These are phyloP conservation scores for Dipsacomyces acuminosporus DNA, from an alignment of 371 early-diverging fungal genomes.

Conservation along the genomic window DNA sequence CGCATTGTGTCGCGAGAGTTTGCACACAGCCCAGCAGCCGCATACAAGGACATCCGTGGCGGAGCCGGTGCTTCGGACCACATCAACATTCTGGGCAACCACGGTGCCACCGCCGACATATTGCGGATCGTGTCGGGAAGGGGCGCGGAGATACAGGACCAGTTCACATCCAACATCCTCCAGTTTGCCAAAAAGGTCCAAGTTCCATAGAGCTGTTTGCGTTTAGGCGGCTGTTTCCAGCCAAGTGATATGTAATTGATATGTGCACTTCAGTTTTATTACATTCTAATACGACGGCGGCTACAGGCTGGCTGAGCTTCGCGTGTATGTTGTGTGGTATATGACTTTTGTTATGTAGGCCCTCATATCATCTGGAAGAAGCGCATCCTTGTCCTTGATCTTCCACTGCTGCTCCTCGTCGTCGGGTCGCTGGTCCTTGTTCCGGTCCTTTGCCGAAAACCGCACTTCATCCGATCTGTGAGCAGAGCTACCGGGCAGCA, in stretches of 20 bases:
- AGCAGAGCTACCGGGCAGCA: not conserved
- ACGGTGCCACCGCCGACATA: slow-evolving; percentile 50
- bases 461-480: slow-evolving; percentile 9
- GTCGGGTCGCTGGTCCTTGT: slow-evolving; percentile 8
- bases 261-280: no score
- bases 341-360: slow-evolving; percentile 25
- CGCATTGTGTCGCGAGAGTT: slow-evolving; percentile 77
- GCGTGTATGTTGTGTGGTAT: slow-evolving; percentile 4
- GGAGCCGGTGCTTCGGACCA: slow-evolving; percentile 83
- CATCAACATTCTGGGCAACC: slow-evolving; percentile 83
- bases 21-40: slow-evolving; percentile 54
- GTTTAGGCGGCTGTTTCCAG: no score
- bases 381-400: slow-evolving; percentile 38
- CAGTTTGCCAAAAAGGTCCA: slow-evolving; percentile 20
- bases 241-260: no score
- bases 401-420: slow-evolving; percentile 26
- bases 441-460: slow-evolving; percentile 12
- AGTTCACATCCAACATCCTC: slow-evolving; percentile 34
- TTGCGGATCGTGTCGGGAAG: slow-evolving; percentile 44
- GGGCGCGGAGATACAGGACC: slow-evolving; percentile 28
- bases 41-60: slow-evolving; percentile 67
- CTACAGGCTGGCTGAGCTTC: slow-evolving; percentile 17
- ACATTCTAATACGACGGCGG: no score
- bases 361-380: slow-evolving; percentile 32
- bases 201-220: not conserved